phyloP scores from a whole-genome alignment of 768 basidiomycete species.

The Symmetrospora coprosmae region DNA sequence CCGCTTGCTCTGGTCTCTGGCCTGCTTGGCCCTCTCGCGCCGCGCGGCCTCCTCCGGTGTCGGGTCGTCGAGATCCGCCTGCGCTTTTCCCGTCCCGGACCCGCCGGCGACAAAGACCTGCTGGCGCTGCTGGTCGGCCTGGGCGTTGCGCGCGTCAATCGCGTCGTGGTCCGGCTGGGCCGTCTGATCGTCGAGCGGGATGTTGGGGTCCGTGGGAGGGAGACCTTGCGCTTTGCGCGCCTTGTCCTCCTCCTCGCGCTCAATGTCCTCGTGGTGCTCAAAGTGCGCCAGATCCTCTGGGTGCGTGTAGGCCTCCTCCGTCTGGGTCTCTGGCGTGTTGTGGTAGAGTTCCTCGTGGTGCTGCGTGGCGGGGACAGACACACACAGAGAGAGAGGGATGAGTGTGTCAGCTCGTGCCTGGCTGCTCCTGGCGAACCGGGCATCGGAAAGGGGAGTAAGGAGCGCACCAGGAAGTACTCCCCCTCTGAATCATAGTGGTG shows the following conservation, averaged over 20 bases:
- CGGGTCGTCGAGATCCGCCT: background rate
- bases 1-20: slow-evolving; percentile 28
- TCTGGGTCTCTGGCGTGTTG: slow-evolving; percentile 91
- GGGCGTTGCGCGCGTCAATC: slow-evolving; percentile 24
- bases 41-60: slow-evolving; percentile 21
- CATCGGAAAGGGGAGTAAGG: too few species aligned
- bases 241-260: slow-evolving; percentile 63
- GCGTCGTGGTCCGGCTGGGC: slow-evolving; percentile 24
- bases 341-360: slow-evolving; percentile 97
- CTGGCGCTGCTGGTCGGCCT: slow-evolving; percentile 14
- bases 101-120: background rate
- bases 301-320: slow-evolving; percentile 83
- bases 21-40: slow-evolving; percentile 24
- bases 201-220: slow-evolving; percentile 27
- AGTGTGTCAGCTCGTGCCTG: too few species aligned
- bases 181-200: slow-evolving; percentile 21
- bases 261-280: slow-evolving; percentile 70
- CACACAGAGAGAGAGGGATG: background rate
- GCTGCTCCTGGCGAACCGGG: too few species aligned
- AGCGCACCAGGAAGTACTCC: slow-evolving; percentile 57
- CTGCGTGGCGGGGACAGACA: background rate
- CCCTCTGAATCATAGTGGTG: slow-evolving; percentile 59
- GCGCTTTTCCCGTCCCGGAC: background rate
- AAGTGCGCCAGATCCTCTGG: slow-evolving; percentile 80
- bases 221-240: slow-evolving; percentile 69